Evolutionary conservation across 1,284 basidiomycete species (phyloP).

Genomic region (Cerrena zonata): DNA sequence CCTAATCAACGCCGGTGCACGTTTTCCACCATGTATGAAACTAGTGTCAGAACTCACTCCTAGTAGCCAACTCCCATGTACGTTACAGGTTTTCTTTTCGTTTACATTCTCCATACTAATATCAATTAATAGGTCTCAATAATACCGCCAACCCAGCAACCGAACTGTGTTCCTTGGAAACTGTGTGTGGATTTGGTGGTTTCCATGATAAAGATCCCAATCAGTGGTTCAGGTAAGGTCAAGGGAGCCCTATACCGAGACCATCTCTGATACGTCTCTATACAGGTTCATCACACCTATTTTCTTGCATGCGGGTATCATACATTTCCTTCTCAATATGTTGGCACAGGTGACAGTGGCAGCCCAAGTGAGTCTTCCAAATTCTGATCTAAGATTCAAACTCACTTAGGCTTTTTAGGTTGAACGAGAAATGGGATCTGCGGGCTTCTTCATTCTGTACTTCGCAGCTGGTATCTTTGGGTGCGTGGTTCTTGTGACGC

Average conservation of each 20-base stretch:
- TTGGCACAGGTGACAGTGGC: slow-evolving; percentile 77
- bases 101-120: not conserved
- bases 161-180: slow-evolving; percentile 68
- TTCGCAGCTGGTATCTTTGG: slow-evolving; percentile 88
- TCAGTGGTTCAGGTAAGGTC: slow-evolving; percentile 75
- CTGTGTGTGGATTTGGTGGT: slow-evolving; percentile 85
- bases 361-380: slow-evolving; percentile 53
- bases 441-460: slow-evolving; percentile 78
- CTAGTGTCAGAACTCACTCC: slow-evolving; percentile 55
- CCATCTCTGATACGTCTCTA: not conserved
- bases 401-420: slow-evolving; percentile 41
- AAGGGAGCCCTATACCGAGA: not conserved
- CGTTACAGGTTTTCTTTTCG: too few relatives aligned
- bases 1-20: slow-evolving; percentile 84
- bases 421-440: slow-evolving; percentile 81
- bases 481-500: slow-evolving; percentile 30
- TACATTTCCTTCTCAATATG: slow-evolving; percentile 87
- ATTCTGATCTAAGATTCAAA: not conserved
- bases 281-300: slow-evolving; percentile 77
- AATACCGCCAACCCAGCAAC: slow-evolving; percentile 71
- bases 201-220: slow-evolving; percentile 67
- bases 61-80: slow-evolving; percentile 61
- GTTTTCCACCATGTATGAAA: slow-evolving; percentile 90
- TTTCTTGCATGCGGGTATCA: slow-evolving; percentile 87
- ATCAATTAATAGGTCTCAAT: slow-evolving; percentile 51